Evolutionary conservation across 169 alveolate species (phyloP).

Genomic region (Fabrea salina): DNA sequence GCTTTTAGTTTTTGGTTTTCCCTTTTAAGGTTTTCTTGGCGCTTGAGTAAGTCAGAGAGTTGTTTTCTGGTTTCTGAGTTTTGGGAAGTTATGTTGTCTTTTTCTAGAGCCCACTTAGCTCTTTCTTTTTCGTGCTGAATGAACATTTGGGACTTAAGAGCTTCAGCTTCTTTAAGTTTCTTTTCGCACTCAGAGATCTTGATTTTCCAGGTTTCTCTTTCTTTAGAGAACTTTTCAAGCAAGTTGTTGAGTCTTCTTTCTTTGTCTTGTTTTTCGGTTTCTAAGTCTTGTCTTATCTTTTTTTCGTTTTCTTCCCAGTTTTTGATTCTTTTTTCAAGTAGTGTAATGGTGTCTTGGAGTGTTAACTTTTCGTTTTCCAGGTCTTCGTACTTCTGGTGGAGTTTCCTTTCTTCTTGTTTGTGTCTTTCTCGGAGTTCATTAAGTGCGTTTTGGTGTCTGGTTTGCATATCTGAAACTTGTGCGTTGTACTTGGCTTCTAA

Average conservation of each 20-base stretch:
- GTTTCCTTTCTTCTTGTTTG: constrained; percentile 61
- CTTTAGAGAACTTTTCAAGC: constrained; percentile 58
- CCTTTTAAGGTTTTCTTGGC: constrained; percentile 65
- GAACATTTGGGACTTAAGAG: constrained; percentile 59
- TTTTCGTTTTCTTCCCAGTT: constrained; percentile 37
- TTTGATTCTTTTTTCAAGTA: constrained; percentile 9
- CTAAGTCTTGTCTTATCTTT: constrained; percentile 60
- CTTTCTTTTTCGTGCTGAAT: constrained; percentile 81
- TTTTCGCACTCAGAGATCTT: constrained; percentile 69
- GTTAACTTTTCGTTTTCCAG: constrained; percentile 35
- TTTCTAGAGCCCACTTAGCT: constrained; percentile 85
- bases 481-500: constrained; percentile 65
- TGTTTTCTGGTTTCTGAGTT: constrained; percentile 63
- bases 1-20: constrained; percentile 78
- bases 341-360: background rate
- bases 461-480: constrained; percentile 62
- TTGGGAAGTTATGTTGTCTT: constrained; percentile 58
- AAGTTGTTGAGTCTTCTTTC: constrained; percentile 61
- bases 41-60: constrained; percentile 54
- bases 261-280: constrained; percentile 62
- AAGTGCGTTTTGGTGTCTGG: background rate
- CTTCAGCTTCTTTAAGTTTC: constrained; percentile 66
- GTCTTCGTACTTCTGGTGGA: constrained; percentile 45
- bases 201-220: constrained; percentile 63
- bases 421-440: constrained; percentile 40